These are phyloP conservation scores for Komagataella kurtzmanii DNA, from an alignment of 805 yeast species.

Conservation along the genomic window DNA sequence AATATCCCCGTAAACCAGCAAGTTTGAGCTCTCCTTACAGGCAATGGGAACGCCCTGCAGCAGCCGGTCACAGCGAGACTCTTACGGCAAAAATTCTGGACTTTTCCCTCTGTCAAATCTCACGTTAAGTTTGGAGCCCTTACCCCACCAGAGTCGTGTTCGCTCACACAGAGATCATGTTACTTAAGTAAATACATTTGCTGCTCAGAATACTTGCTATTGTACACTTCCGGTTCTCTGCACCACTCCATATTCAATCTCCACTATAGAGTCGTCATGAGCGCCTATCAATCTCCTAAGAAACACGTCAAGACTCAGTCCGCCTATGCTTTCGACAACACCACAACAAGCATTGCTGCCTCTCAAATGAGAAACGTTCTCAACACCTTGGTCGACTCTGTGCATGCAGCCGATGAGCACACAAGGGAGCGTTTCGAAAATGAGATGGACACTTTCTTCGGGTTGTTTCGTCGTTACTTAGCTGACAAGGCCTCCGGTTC, in stretches of 20 bases:
- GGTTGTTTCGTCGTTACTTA: constrained; percentile 84
- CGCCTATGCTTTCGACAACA: constrained; percentile 85
- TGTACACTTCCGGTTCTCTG: neutral
- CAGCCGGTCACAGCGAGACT: neutral
- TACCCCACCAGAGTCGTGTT: neutral
- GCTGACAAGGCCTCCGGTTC: constrained; percentile 79
- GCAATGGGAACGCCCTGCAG: neutral
- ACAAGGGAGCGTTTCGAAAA: constrained; percentile 54
- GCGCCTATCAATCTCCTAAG: constrained; percentile 17
- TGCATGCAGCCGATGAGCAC: constrained; percentile 27
- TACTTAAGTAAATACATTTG: neutral
- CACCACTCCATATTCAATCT: neutral
- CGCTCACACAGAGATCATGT: neutral
- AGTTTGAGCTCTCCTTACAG: neutral
- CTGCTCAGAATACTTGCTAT: neutral
- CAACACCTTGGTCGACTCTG: constrained; percentile 80
- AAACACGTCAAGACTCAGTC: constrained; percentile 63
- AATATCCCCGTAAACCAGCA: neutral
- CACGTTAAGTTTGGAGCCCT: neutral
- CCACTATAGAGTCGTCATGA: neutral
- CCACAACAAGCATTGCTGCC: constrained; percentile 91
- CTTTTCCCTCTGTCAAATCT: neutral
- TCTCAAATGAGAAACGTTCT: constrained; percentile 95
- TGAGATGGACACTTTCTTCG: constrained; percentile 91
- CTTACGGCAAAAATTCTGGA: neutral